A percentile compares a stretch with the other conserved stretches of the same genome.
These are phyloP conservation scores for Coniella lustricola DNA, from an alignment of 2,329 filamentous ascomycete genomes.

Conservation along the genomic window DNA sequence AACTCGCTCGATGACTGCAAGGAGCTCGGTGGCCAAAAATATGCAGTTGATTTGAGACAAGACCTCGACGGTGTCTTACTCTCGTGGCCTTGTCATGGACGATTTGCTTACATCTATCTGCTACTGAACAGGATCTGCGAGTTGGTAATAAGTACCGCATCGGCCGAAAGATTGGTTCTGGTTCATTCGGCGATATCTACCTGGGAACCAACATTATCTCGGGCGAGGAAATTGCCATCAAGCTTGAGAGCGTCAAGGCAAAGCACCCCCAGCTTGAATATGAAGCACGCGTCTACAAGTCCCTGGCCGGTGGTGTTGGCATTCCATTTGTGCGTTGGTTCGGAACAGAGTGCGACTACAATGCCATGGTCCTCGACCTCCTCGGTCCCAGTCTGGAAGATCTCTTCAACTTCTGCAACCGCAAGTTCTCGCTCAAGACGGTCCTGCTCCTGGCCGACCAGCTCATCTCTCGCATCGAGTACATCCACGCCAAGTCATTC, in stretches of 20 bases:
- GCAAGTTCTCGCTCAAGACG: conserved; percentile 98
- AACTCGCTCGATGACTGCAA: no score
- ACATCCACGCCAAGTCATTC: conserved; percentile 99
- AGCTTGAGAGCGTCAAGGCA: conserved; percentile 98
- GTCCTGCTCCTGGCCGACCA: conserved; percentile 94
- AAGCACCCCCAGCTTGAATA: conserved; percentile 99
- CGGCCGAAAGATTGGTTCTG: conserved; percentile 96
- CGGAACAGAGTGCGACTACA: conserved; percentile 98
- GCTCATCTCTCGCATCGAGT: conserved; percentile 98
- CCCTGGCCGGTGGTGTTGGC: conserved; percentile 88
- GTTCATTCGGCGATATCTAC: conserved; percentile 97
- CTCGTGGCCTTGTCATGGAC: neutral
- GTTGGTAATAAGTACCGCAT: conserved; percentile 99
- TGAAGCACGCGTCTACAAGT: conserved; percentile 89
- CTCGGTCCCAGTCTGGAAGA: conserved; percentile 94
- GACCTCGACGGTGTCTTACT: no score
- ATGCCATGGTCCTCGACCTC: conserved; percentile 97
- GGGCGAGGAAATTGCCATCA: conserved; percentile 98
- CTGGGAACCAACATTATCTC: conserved; percentile 99
- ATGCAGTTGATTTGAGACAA: no score
- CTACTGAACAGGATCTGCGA: conserved; percentile 70
- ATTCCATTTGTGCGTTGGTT: conserved; percentile 99
- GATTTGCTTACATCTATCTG: neutral
- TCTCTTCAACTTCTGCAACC: conserved; percentile 99
- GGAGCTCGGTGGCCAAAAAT: no score